Base-by-base conservation (phyloP, 768 basidiomycete genomes). In the Russula dissimulans region DNA sequence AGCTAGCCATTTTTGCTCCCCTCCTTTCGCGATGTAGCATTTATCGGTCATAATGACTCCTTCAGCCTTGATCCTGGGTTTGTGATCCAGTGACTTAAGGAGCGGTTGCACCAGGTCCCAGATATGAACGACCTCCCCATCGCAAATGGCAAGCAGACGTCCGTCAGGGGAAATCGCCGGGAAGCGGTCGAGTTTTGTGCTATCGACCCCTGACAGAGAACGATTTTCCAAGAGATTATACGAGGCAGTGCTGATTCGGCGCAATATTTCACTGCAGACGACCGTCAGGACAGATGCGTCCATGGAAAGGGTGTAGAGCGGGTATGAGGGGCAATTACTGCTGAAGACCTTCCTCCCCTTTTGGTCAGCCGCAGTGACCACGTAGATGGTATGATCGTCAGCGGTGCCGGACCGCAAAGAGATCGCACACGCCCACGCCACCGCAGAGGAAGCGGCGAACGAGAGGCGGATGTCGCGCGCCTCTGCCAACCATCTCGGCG, bases 141-240 rank as follows among this genome's bases (percentile, higher is more conserved):
- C 50, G 22, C 56, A 61, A 31, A 53, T 29, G 18, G 60, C 60
- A 11, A 61, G 50, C 31, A 61, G 44, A 50, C 32, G 60, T 0
- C 56, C 44, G 12, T 61, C 56, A 4, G 56, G 44, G n/a, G 60
- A 61, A 9, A 57, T 57, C 38, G 43, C 50, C 5, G 60, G 56
- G 39, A 61, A 53, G 51, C 60, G 56, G 39, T 53, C 60, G 22
- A 47, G 56, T 36, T 41, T 46, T 38, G 56, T 36, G 3, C 50
- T 57, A 14, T 61, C 56, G 6, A 61, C 36, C 17, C 22, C 32
- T 9, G 32, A 11, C 31, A 61, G 32, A 9, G 38, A 18, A 32
- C 60, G 50, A 44, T 34, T 47, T 15, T 42, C 56, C 31, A 61
- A 22, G 11, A 61, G 22, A 41, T 8, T 12, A 22, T 52, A 14